phyloP scores from a whole-genome alignment of 1,139 yeast genomes.

The Candida sp. region DNA sequence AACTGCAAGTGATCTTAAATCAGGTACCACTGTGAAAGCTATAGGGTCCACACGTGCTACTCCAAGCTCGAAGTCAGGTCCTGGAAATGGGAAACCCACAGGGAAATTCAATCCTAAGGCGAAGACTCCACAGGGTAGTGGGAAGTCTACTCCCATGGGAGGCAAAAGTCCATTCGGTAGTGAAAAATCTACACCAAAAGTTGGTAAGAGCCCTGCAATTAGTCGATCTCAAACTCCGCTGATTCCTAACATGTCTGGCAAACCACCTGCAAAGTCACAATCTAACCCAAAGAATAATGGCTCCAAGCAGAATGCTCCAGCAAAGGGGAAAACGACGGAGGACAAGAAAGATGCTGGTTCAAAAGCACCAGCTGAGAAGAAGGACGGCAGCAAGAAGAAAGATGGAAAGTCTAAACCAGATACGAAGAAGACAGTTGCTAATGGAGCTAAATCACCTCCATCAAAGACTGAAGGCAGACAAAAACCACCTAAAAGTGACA shows the following conservation, averaged over 20 bases:
- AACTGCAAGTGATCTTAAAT: constrained; percentile 35
- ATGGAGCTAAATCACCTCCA: too few species aligned
- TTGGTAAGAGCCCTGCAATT: constrained; percentile 1
- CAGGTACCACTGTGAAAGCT: constrained; percentile 48
- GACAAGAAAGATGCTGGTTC: neutral
- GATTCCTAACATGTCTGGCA: constrained; percentile 4
- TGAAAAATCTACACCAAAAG: constrained; percentile 4
- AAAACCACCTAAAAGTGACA: neutral
- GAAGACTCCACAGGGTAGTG: constrained; percentile 3
- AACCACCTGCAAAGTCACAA: constrained; percentile 2
- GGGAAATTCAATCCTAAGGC: constrained; percentile 7
- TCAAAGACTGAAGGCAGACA: neutral
- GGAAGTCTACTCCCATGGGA: constrained; percentile 3
- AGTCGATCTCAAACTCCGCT: constrained; percentile 2
- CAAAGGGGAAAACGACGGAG: neutral
- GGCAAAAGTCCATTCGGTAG: constrained; percentile 3
- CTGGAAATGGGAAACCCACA: neutral
- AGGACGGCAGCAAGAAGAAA: neutral
- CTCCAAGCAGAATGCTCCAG: neutral
- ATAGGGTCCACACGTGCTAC: constrained; percentile 32
- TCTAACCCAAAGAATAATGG: neutral
- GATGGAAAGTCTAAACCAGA: neutral
- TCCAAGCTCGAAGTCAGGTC: neutral
- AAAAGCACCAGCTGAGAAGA: neutral
- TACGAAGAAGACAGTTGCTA: neutral